Conservation (phyloP, 192 early-diverging fungal species). For the Backusella sp. region DNA sequence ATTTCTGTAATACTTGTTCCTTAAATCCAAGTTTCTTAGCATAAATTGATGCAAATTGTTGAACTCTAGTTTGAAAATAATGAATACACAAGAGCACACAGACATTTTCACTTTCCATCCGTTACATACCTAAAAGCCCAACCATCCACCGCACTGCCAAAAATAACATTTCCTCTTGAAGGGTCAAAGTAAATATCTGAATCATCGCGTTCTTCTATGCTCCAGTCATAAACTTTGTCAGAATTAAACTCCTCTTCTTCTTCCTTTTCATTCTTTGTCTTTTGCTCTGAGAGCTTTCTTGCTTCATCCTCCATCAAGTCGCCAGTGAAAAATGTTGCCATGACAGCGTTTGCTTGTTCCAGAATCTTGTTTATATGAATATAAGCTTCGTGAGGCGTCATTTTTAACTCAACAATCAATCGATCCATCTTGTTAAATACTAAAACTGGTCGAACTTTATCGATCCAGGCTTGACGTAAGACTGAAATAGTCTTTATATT, state of each 20-base stretch:
- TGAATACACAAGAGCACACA: neutral
- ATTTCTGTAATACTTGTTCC: constrained; percentile 70
- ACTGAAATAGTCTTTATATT: constrained; percentile 84
- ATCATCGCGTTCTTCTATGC: constrained; percentile 89
- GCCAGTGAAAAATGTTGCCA: constrained; percentile 93
- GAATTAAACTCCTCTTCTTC: constrained; percentile 44
- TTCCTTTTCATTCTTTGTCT: constrained; percentile 12
- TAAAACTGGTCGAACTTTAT: constrained; percentile 88
- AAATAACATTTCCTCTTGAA: constrained; percentile 94
- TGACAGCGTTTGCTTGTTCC: constrained; percentile 95
- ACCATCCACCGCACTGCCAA: constrained; percentile 93
- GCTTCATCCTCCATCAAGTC: constrained; percentile 82
- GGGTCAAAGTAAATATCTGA: constrained; percentile 95
- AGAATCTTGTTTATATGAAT: constrained; percentile 90
- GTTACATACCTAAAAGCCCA: constrained; percentile 87
- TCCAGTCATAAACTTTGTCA: constrained; percentile 68
- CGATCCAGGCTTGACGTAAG: constrained; percentile 90
- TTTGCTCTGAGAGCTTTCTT: constrained; percentile 47
- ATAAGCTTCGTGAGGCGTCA: constrained; percentile 92
- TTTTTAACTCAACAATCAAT: constrained; percentile 89
- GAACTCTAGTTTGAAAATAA: constrained; percentile 52
- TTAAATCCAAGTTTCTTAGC: constrained; percentile 85
- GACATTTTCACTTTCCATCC: neutral
- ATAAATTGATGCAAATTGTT: constrained; percentile 93
- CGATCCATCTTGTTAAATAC: constrained; percentile 99